Evolutionary conservation across 768 basidiomycete genomes (phyloP).

Genomic region (Lactarius tabidus): DNA sequence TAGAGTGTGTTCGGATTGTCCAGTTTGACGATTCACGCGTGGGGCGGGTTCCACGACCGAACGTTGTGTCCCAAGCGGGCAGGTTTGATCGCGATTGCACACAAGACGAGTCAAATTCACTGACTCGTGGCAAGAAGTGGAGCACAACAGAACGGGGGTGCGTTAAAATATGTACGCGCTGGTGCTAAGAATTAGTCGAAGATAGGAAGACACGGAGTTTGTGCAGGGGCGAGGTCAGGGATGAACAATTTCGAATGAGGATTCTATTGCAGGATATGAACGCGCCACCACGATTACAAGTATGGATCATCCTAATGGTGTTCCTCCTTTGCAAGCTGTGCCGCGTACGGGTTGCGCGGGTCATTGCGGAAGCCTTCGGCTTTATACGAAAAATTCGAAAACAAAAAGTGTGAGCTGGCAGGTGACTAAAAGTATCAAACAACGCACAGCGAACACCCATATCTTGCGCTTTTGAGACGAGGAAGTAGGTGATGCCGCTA

Average conservation of each 20-base stretch:
- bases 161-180: background rate
- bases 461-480: slow-evolving; percentile 66
- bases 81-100: background rate
- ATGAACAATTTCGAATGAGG: background rate
- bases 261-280: slow-evolving; percentile 11
- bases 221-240: background rate
- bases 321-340: slow-evolving; percentile 65
- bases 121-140: background rate
- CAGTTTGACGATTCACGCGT: background rate
- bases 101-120: background rate
- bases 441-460: slow-evolving; percentile 66
- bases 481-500: slow-evolving; percentile 58
- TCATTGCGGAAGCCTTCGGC: slow-evolving; percentile 69
- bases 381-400: slow-evolving; percentile 28
- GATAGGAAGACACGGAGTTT: background rate
- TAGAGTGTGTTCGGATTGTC: slow-evolving; percentile 6
- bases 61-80: background rate
- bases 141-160: background rate
- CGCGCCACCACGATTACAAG: slow-evolving; percentile 3
- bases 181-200: background rate
- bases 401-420: background rate
- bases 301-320: slow-evolving; percentile 32
- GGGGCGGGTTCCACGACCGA: background rate
- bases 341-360: slow-evolving; percentile 79
- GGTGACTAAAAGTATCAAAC: background rate